Conservation (phyloP, 2,329 filamentous ascomycete genomes). For the Corniculantispora saksenae region DNA sequence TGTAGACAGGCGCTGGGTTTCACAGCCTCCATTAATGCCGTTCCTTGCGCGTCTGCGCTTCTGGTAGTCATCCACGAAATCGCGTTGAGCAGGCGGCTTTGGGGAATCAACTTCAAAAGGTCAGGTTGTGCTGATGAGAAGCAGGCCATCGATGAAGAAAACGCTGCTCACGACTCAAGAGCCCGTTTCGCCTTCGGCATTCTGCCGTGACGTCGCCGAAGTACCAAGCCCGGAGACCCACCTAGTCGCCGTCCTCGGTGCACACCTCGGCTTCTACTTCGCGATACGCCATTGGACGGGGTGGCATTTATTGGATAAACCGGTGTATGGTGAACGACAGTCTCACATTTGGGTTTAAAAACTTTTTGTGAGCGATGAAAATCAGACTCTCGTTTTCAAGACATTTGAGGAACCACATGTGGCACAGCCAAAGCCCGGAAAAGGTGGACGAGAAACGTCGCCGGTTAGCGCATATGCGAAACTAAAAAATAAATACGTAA, state of each 20-base stretch:
- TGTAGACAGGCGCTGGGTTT: not conserved
- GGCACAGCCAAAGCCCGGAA: too few species aligned
- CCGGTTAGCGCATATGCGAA: too few species aligned
- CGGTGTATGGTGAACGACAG: too few species aligned
- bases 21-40: not conserved
- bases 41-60: not conserved
- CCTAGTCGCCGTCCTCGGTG: not conserved
- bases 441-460: too few species aligned
- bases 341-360: too few species aligned
- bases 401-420: too few species aligned
- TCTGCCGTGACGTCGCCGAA: conserved; percentile 1
- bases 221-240: conserved; percentile 10
- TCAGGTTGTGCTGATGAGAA: not conserved
- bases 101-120: not conserved
- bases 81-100: not conserved
- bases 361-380: too few species aligned
- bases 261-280: not conserved
- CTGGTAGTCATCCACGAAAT: not conserved
- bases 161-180: not conserved
- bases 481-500: too few species aligned
- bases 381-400: too few species aligned
- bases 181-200: not conserved
- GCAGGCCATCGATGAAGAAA: not conserved
- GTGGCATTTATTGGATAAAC: too few species aligned
- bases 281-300: not conserved